Percentiles rank a stretch among this genome's conserved stretches.
Evolutionary conservation across 2,329 filamentous ascomycete species (phyloP).

Genomic region (Fusarium xylarioides): DNA sequence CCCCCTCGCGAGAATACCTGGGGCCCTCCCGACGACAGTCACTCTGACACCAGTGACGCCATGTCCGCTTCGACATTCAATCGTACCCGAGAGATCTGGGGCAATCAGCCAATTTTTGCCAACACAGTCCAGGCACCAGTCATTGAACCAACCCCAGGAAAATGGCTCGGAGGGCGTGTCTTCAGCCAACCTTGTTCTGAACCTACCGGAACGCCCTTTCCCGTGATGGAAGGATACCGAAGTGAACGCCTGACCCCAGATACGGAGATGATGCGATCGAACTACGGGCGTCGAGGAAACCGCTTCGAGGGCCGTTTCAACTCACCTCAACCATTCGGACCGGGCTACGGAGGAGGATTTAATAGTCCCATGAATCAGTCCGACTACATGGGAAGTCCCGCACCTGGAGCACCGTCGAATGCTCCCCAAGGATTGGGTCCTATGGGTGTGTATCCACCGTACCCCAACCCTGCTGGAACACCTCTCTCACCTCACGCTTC

Average conservation of each 20-base stretch:
- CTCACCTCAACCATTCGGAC: constrained; percentile 46
- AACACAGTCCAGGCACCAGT: constrained; percentile 49
- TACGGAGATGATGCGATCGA: constrained; percentile 57
- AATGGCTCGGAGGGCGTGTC: constrained; percentile 58
- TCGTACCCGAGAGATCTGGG: constrained; percentile 66
- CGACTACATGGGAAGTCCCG: constrained; percentile 49
- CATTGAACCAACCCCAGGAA: constrained; percentile 47
- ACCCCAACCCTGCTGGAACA: constrained; percentile 67
- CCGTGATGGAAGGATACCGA: constrained; percentile 53
- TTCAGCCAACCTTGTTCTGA: constrained; percentile 55
- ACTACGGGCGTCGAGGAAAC: constrained; percentile 55
- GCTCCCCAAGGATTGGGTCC: constrained; percentile 48
- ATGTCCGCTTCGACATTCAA: constrained; percentile 61
- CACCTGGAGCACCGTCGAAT: constrained; percentile 47
- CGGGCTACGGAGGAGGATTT: constrained; percentile 50
- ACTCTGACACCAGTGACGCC: constrained; percentile 66
- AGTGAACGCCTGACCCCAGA: constrained; percentile 60
- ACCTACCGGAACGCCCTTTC: constrained; percentile 45
- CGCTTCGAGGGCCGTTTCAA: constrained; percentile 58
- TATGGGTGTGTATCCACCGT: constrained; percentile 55
- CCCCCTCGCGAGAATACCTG: constrained; percentile 58
- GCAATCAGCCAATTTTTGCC: constrained; percentile 55
- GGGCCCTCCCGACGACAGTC: constrained; percentile 62
- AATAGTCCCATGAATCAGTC: constrained; percentile 47
- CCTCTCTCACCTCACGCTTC: constrained; percentile 77